A percentile compares a stretch with the other conserved stretches of the same genome.
phyloP scores from a whole-genome alignment of 2,329 filamentous ascomycete species.

The Alternaria rosae region DNA sequence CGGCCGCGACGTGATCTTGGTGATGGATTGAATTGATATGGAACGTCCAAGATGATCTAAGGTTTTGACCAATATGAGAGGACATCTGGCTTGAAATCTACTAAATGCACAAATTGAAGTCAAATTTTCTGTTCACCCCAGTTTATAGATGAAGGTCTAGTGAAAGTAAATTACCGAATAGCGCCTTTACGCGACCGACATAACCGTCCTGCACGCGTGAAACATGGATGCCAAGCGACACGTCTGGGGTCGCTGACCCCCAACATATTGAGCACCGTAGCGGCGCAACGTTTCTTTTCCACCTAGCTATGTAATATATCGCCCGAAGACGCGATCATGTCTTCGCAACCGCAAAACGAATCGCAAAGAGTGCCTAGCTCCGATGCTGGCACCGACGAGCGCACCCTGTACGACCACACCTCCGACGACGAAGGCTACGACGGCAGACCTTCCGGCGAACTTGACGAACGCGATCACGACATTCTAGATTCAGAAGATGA shows the following conservation, averaged over 20 bases:
- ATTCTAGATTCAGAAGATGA: constrained; percentile 58
- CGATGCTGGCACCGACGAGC: constrained; percentile 39
- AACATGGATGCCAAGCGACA: constrained; percentile 15
- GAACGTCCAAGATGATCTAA: neutral
- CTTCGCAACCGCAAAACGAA: constrained; percentile 25
- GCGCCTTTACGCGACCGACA: neutral
- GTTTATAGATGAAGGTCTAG: neutral
- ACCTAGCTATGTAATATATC: constrained; percentile 23
- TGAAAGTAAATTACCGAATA: neutral
- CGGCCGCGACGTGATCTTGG: constrained; percentile 63
- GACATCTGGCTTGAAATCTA: neutral
- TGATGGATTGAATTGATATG: constrained; percentile 51
- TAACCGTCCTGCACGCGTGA: constrained; percentile 5
- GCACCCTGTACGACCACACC: constrained; percentile 41
- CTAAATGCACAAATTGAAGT: neutral
- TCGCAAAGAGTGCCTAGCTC: constrained; percentile 21
- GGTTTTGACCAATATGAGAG: neutral
- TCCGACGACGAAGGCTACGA: constrained; percentile 43
- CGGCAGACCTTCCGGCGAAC: constrained; percentile 46
- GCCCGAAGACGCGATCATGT: constrained; percentile 28
- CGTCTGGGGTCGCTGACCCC: constrained; percentile 17
- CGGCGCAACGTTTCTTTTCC: constrained; percentile 10
- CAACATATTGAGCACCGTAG: constrained; percentile 2
- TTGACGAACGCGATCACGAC: constrained; percentile 47
- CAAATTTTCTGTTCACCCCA: neutral